Conservation (phyloP, 129 eudicot species). For the Calendula officinalis region DNA sequence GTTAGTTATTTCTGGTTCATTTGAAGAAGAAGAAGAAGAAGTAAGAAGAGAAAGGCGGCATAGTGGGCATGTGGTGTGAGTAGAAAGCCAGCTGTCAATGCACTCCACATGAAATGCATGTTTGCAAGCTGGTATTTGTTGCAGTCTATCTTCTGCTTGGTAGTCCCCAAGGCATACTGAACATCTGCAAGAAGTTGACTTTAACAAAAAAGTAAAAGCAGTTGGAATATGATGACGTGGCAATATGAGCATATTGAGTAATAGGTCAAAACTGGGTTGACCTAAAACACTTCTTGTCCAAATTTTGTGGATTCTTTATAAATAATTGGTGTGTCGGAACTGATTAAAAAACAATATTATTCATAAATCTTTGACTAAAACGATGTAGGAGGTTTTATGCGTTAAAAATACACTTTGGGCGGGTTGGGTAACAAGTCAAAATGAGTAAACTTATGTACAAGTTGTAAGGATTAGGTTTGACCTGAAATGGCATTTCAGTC, state of each 20-base stretch:
- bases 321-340: background rate
- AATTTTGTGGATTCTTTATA: background rate
- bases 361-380: background rate
- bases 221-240: constrained; percentile 1
- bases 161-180: constrained; percentile 87
- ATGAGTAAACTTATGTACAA: background rate
- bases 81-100: constrained; percentile 75
- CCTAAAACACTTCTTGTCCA: background rate
- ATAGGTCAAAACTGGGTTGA: background rate
- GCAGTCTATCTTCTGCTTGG: constrained; percentile 75
- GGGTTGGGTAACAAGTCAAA: background rate
- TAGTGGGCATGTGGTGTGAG: constrained; percentile 84
- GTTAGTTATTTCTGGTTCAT: constrained; percentile 26
- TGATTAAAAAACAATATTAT: background rate
- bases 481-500: background rate
- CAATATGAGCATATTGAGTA: background rate
- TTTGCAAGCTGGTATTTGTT: constrained; percentile 79
- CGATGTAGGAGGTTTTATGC: background rate
- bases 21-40: constrained; percentile 43
- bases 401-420: background rate
- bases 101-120: constrained; percentile 80
- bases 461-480: background rate
- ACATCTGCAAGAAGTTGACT: too few relatives aligned
- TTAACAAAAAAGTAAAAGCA: too few relatives aligned
- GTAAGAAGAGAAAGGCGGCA: constrained; percentile 77